Conservation (phyloP, 2,329 filamentous ascomycete genomes). For the Colletotrichum cereale region DNA sequence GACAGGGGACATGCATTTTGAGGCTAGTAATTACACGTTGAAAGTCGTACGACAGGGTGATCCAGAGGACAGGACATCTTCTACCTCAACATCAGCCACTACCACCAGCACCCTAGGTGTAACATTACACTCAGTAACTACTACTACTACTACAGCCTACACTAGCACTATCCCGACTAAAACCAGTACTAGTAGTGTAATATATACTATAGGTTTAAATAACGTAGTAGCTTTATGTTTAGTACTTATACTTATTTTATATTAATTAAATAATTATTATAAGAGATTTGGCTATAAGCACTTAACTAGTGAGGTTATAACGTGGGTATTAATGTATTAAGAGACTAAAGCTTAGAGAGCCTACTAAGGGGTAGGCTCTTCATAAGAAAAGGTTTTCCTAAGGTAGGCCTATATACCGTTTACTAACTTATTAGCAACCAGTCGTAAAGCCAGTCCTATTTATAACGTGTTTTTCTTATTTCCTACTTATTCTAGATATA, state of each 20-base stretch:
- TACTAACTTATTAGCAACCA: too few species aligned
- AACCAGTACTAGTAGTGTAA: background rate
- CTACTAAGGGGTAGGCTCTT: too few species aligned
- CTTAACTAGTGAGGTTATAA: too few species aligned
- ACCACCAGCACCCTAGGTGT: background rate
- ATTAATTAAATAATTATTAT: background rate
- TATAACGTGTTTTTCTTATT: too few species aligned
- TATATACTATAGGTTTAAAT: rapidly evolving
- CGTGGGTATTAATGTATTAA: too few species aligned
- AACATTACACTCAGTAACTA: background rate
- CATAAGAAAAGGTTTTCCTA: too few species aligned
- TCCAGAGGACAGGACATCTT: slow-evolving; percentile 23
- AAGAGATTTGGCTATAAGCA: background rate
- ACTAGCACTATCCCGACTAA: background rate
- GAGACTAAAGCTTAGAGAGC: too few species aligned
- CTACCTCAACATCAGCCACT: background rate
- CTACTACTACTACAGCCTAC: background rate
- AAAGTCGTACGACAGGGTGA: slow-evolving; percentile 36
- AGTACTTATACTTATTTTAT: background rate
- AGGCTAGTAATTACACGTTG: slow-evolving; percentile 35
- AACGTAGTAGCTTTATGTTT: background rate
- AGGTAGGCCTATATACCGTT: too few species aligned
- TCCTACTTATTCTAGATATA: too few species aligned
- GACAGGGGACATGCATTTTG: slow-evolving; percentile 29
- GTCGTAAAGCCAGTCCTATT: too few species aligned